Conservation (phyloP, 2,329 filamentous ascomycete genomes). For the Ceratocystis destructans region DNA sequence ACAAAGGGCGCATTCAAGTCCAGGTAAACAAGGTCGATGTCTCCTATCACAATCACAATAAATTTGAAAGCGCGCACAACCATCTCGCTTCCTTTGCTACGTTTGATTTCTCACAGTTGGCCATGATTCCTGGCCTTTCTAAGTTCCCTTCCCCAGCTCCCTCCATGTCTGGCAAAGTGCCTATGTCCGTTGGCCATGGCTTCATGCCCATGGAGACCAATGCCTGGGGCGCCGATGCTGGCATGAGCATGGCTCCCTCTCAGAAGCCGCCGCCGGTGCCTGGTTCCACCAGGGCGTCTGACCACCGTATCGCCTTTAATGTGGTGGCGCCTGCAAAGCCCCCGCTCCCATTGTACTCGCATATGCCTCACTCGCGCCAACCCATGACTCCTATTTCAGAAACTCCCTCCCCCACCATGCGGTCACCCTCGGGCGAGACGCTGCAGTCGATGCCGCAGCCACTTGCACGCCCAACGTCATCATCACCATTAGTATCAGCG, state of each 20-base stretch:
- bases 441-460: background rate
- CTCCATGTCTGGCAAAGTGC: conserved; percentile 15
- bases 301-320: background rate
- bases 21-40: conserved; percentile 39
- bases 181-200: conserved; percentile 23
- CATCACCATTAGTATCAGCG: background rate
- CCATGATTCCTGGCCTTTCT: conserved; percentile 35
- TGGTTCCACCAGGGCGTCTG: background rate
- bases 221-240: background rate
- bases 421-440: conserved; percentile 12
- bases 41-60: conserved; percentile 35
- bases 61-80: conserved; percentile 30
- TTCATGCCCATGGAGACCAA: conserved; percentile 23
- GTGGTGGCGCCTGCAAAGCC: background rate
- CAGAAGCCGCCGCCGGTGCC: background rate
- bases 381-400: conserved; percentile 6
- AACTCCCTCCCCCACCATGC: background rate
- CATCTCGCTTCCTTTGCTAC: conserved; percentile 31
- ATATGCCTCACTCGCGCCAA: conserved; percentile 6
- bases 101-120: conserved; percentile 32
- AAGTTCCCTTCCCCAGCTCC: conserved; percentile 23
- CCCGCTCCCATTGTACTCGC: background rate
- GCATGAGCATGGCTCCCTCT: background rate
- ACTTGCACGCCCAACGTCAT: background rate
- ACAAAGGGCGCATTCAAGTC: conserved; percentile 37